phyloP scores from a whole-genome alignment of 192 early-diverging fungal genomes.

The Mortierella alpina region DNA sequence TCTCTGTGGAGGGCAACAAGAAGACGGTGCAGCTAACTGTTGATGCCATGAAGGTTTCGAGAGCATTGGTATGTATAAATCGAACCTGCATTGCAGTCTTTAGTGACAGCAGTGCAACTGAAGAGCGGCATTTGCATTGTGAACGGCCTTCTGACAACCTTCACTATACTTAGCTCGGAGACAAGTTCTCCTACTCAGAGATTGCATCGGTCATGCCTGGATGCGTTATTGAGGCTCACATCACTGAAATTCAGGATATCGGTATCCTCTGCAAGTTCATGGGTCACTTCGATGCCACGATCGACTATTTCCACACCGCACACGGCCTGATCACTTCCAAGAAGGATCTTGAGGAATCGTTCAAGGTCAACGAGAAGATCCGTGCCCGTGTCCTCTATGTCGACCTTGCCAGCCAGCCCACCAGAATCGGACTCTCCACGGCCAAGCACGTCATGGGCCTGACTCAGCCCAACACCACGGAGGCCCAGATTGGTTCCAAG shows the following conservation, averaged over 20 bases:
- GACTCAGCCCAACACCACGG: conserved; percentile 6
- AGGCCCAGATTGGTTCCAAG: conserved; percentile 38
- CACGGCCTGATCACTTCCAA: conserved; percentile 45
- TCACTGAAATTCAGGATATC: conserved; percentile 70
- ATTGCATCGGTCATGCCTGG: conserved; percentile 89
- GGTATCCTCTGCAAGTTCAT: conserved; percentile 81
- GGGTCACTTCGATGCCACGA: conserved; percentile 84
- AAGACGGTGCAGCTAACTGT: conserved; percentile 76
- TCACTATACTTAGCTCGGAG: conserved; percentile 34
- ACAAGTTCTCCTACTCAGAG: conserved; percentile 63
- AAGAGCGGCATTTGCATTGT: no score
- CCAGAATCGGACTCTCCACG: conserved; percentile 68
- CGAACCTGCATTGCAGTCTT: no score
- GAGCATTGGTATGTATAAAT: conserved; percentile 53
- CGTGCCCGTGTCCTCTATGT: conserved; percentile 81
- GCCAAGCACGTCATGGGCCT: conserved; percentile 68
- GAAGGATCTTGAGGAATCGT: conserved; percentile 63
- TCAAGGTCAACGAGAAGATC: conserved; percentile 71
- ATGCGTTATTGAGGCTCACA: conserved; percentile 71
- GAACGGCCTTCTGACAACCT: not conserved
- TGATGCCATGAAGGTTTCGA: conserved; percentile 68
- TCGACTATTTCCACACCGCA: conserved; percentile 70
- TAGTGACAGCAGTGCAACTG: no score
- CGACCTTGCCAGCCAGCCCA: conserved; percentile 71
- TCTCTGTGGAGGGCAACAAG: conserved; percentile 67